A percentile compares a stretch with the other conserved stretches of the same genome.
phyloP scores from a whole-genome alignment of 192 early-diverging fungal species.

The Coemansia sp. region DNA sequence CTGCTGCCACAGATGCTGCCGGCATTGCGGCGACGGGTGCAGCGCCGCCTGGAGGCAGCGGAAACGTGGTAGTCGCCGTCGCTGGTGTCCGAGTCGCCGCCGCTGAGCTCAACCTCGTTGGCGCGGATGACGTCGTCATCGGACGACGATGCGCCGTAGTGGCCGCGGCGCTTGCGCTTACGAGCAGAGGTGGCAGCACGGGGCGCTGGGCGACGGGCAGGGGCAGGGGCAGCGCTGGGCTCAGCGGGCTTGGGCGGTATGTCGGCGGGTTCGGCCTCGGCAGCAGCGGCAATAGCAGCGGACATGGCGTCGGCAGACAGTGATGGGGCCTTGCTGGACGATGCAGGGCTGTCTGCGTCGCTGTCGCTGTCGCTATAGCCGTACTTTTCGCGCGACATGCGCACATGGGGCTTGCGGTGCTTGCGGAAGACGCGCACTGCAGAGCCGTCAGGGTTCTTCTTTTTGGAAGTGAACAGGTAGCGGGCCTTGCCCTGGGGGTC shows the following conservation, averaged over 20 bases:
- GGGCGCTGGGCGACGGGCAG: conserved; percentile 9
- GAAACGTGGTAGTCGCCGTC: conserved; percentile 47
- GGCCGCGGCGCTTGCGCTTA: conserved; percentile 50
- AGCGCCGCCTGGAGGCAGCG: conserved; percentile 32
- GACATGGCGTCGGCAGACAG: conserved; percentile 16
- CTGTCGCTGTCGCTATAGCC: conserved; percentile 54
- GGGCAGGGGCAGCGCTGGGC: background rate
- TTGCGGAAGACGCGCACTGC: conserved; percentile 77
- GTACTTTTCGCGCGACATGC: conserved; percentile 58
- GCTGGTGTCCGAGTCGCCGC: conserved; percentile 11
- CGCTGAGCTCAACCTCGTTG: conserved; percentile 54
- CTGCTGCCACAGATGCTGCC: conserved; percentile 42
- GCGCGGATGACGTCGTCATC: conserved; percentile 55
- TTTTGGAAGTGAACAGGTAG: conserved; percentile 83
- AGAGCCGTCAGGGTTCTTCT: conserved; percentile 73
- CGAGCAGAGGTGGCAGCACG: conserved; percentile 25
- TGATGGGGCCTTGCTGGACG: conserved; percentile 15
- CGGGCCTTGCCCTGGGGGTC: conserved; percentile 89
- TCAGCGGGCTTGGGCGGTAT: conserved; percentile 3
- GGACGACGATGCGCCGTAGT: conserved; percentile 29
- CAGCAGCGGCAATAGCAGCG: conserved; percentile 15
- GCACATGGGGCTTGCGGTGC: conserved; percentile 66
- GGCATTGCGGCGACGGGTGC: conserved; percentile 32
- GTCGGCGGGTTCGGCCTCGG: conserved; percentile 25
- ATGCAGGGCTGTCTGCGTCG: conserved; percentile 31